Conservation (phyloP, 2,329 filamentous ascomycete species). For the Colletotrichum zoysiae region DNA sequence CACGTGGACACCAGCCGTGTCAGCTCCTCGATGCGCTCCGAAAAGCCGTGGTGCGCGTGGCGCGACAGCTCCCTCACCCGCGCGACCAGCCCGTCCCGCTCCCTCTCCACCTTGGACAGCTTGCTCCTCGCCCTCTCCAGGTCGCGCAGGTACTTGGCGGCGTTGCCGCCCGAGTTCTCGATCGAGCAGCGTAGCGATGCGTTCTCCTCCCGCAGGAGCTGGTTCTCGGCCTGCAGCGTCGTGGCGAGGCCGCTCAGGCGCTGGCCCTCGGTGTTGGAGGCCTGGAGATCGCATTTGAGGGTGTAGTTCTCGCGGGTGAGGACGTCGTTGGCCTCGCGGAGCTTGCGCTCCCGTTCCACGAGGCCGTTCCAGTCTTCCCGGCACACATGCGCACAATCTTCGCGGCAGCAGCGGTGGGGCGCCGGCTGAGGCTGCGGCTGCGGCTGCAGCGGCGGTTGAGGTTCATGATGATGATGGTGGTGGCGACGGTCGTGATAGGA, state of each 20-base stretch:
- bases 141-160: constrained; percentile 49
- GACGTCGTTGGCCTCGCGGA: constrained; percentile 52
- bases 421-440: constrained; percentile 47
- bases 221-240: constrained; percentile 54
- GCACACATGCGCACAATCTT: constrained; percentile 53
- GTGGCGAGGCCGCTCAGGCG: constrained; percentile 52
- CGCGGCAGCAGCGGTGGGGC: constrained; percentile 43
- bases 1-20: constrained; percentile 51
- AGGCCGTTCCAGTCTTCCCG: constrained; percentile 54
- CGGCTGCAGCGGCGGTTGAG: constrained; percentile 18
- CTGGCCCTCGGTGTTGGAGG: constrained; percentile 52
- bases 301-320: constrained; percentile 49
- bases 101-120: constrained; percentile 52
- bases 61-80: constrained; percentile 52
- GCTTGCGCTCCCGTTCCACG: constrained; percentile 52
- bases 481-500: constrained; percentile 52
- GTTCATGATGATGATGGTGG: constrained; percentile 44
- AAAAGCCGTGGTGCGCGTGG: constrained; percentile 48
- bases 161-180: constrained; percentile 50
- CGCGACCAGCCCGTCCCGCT: constrained; percentile 52
- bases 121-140: constrained; percentile 51
- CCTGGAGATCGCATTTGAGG: constrained; percentile 53
- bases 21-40: constrained; percentile 50
- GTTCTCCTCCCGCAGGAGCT: constrained; percentile 55
- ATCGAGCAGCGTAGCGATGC: constrained; percentile 54